phyloP scores from a whole-genome alignment of 345 rosid genomes.

The Tarenaya hassleriana region DNA sequence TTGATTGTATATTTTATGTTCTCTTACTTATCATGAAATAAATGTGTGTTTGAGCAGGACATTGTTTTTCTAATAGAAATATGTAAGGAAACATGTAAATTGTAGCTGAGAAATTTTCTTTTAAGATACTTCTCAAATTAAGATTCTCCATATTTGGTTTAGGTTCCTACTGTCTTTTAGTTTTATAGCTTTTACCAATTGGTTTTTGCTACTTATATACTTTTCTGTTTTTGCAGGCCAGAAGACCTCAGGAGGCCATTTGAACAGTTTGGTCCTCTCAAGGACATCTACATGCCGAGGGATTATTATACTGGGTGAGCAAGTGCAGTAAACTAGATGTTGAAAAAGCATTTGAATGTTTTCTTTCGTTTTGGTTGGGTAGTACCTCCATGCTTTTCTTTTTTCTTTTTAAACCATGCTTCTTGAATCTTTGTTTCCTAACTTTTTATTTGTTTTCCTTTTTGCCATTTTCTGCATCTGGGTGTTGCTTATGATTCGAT shows the following conservation, averaged over 20 bases:
- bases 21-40: background rate
- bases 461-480: background rate
- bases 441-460: background rate
- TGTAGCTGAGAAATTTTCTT: background rate
- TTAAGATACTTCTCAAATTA: too few relatives aligned
- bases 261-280: conserved; percentile 82
- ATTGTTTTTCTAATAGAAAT: background rate
- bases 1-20: background rate
- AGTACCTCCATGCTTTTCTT: background rate
- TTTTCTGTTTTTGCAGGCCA: conserved; percentile 42
- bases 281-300: conserved; percentile 82
- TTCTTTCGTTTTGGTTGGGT: background rate
- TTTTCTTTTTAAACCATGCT: background rate
- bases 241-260: conserved; percentile 82
- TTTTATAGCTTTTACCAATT: background rate
- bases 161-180: background rate
- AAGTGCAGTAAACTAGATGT: background rate
- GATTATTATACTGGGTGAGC: conserved; percentile 91
- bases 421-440: conserved; percentile 1
- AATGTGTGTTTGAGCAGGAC: background rate
- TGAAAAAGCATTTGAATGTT: background rate
- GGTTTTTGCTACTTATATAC: conserved; percentile 3
- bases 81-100: background rate
- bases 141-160: background rate
- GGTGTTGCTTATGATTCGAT: conserved; percentile 8